Evolutionary conservation across 208 protist species (phyloP), one percentile per base, ranked within the genome.

Genomic region (Wallacemonas sp.): DNA sequence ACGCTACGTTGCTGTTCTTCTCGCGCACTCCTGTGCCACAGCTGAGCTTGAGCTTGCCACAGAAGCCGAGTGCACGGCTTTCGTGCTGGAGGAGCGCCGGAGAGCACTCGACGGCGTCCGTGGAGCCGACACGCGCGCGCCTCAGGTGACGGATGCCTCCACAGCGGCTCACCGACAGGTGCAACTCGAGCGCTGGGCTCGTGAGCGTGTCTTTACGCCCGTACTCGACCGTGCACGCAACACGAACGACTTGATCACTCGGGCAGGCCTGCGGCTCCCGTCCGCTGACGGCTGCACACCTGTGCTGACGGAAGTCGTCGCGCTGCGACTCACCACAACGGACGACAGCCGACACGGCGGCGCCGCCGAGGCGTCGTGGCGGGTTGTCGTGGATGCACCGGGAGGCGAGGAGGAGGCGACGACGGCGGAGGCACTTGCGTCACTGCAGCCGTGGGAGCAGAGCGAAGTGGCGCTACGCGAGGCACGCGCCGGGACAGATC

Each of bases 1-100:
- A 30, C 77, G 68, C 0, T 87, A 91, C 70, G 74, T 88, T 15
- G 57, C 61, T 1, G 63, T 77, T 0, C 48, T 94, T 5, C 73
- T 91, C 2, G 39, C 57, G 27, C 71, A 71, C 48, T 66, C 64
- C 12, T 26, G 38, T 0, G 58, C 21, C 36, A 17, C 42, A 21
- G 17, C 22, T 26, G n/a, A n/a, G n/a, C n/a, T n/a, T n/a, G n/a
- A n/a, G n/a, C n/a, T n/a, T n/a, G n/a, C n/a, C n/a, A n/a, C n/a
- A n/a, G n/a, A n/a, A n/a, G n/a, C n/a, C n/a, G n/a, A n/a, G n/a
- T n/a, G n/a, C n/a, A n/a, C n/a, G n/a, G 33, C 19, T 10, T 22
- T 48, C n/a, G 26, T 12, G 39, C 6, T 17, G 44, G 27, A 60
- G 30, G 36, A 44, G 21, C 48, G 53, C n/a, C 64, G 33, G 34